These are phyloP conservation scores for Tetracladium marchalianum DNA, from an alignment of 495 filamentous ascomycete species.

Conservation along the genomic window DNA sequence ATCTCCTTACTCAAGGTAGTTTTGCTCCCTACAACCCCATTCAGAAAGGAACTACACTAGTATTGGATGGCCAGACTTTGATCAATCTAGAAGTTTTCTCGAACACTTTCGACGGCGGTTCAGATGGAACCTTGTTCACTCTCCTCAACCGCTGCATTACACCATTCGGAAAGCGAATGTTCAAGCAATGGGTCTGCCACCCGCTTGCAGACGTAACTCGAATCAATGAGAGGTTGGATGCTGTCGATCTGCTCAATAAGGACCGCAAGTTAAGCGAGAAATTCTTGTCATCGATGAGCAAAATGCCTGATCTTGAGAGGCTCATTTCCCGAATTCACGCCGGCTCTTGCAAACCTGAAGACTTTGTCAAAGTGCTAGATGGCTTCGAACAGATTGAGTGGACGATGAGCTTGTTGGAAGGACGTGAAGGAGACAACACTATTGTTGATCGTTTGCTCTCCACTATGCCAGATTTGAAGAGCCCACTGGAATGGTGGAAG, in stretches of 20 bases:
- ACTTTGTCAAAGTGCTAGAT: slow-evolving; percentile 90
- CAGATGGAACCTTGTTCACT: slow-evolving; percentile 78
- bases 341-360: slow-evolving; percentile 72
- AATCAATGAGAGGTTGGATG: slow-evolving; percentile 93
- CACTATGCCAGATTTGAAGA: slow-evolving; percentile 73
- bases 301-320: slow-evolving; percentile 90
- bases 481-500: slow-evolving; percentile 76
- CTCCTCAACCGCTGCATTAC: slow-evolving; percentile 92
- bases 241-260: slow-evolving; percentile 84
- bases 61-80: slow-evolving; percentile 91
- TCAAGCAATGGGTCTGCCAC: slow-evolving; percentile 97
- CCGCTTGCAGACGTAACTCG: slow-evolving; percentile 74
- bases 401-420: slow-evolving; percentile 67
- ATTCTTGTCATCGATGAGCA: slow-evolving; percentile 75
- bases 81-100: slow-evolving; percentile 96
- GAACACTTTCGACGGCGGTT: slow-evolving; percentile 81
- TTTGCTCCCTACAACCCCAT: slow-evolving; percentile 92
- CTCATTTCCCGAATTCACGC: slow-evolving; percentile 94
- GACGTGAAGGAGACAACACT: slow-evolving; percentile 61
- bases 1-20: slow-evolving; percentile 80
- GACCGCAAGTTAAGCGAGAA: slow-evolving; percentile 68
- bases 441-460: slow-evolving; percentile 75
- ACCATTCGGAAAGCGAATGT: slow-evolving; percentile 93
- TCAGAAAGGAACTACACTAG: slow-evolving; percentile 80
- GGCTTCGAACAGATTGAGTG: slow-evolving; percentile 97